Conservation (phyloP, 73 alveolate species). For the Paraurostyla sp. region DNA sequence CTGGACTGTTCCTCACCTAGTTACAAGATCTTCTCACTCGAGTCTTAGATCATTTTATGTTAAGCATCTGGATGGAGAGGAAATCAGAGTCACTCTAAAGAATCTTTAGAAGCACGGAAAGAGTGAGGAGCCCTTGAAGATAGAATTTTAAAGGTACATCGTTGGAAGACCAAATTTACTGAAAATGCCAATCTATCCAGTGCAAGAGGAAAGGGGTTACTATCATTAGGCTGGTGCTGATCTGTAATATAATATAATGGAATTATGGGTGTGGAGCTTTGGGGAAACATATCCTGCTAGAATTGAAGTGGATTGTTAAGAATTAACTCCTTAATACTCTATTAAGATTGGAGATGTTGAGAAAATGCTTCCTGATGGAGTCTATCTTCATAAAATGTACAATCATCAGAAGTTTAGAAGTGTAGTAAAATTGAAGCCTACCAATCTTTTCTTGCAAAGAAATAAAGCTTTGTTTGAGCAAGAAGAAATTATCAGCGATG, state of each 20-base stretch:
- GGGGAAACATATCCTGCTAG: conserved; percentile 74
- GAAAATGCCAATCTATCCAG: conserved; percentile 63
- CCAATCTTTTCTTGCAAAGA: conserved; percentile 60
- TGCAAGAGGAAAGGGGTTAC: conserved; percentile 58
- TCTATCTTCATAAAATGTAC: conserved; percentile 73
- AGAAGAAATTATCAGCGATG: conserved; percentile 35
- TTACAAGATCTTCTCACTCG: background rate
- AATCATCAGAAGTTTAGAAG: conserved; percentile 60
- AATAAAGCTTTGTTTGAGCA: conserved; percentile 41
- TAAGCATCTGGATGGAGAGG: conserved; percentile 55
- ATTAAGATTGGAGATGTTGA: conserved; percentile 81
- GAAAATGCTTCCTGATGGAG: conserved; percentile 82
- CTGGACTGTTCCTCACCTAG: conserved; percentile 1
- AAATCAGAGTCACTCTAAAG: conserved; percentile 68
- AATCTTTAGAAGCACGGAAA: conserved; percentile 59
- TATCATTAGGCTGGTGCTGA: conserved; percentile 73
- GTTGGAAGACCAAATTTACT: conserved; percentile 83
- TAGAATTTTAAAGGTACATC: conserved; percentile 69
- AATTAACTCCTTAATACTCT: conserved; percentile 58
- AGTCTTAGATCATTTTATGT: conserved; percentile 18
- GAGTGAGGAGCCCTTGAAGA: conserved; percentile 59
- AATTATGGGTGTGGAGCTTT: conserved; percentile 73
- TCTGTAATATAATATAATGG: conserved; percentile 50
- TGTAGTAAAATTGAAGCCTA: conserved; percentile 55
- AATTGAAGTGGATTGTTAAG: conserved; percentile 68